Evolutionary conservation across 176 grass and related monocot species (phyloP), one percentile per base, ranked within the genome.

Genomic region (Cenchrus americanus): DNA sequence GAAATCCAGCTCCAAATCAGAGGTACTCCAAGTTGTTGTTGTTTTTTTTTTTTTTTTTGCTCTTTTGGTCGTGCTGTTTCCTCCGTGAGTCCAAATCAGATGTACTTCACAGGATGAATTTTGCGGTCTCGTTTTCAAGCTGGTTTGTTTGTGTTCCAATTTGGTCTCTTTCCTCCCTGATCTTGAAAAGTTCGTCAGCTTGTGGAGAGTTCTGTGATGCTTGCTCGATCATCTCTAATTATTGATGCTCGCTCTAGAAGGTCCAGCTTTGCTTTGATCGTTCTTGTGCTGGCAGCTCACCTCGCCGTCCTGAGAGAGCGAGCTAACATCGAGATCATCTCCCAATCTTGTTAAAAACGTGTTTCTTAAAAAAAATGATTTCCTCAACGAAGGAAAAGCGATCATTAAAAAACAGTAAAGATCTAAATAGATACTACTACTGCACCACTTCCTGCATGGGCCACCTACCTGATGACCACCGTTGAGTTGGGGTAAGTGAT

Each of bases 1-100:
- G 84, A 94, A 85, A 76, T 90, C 71, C 84, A 89, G 79, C 86
- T 94, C 34, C 84, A 89, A 3, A 78, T 84, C 60, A 76, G 53
- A 92, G 89, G 92, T 94, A 44, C 27, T 1, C 22, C 5, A 50
- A 12, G 10, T 26, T 22, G 7, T n/a, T n/a, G n/a, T n/a, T n/a
- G 4, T 48, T 15, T n/a, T n/a, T 0, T 12, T 10, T 24, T 0
- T 10, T 10, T 49, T 49, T 30, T 18, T 30, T 0, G 14, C 52
- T 41, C 30, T 5, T 21, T 47, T 70, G 9, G 27, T 43, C 10
- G 1, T 1, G 69, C 30, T 59, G 80, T 14, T 9, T 2, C 17
- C 10, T 7, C 3, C 14, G 5, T 54, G 42, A 81, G 27, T 10
- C 9, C 17, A 63, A 37, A 37, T 37, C 34, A 37, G 34, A 37